Evolutionary conservation across 1,139 yeast genomes (phyloP), one percentile per base, ranked within the genome.

Genomic region (Pichia cactophila): DNA sequence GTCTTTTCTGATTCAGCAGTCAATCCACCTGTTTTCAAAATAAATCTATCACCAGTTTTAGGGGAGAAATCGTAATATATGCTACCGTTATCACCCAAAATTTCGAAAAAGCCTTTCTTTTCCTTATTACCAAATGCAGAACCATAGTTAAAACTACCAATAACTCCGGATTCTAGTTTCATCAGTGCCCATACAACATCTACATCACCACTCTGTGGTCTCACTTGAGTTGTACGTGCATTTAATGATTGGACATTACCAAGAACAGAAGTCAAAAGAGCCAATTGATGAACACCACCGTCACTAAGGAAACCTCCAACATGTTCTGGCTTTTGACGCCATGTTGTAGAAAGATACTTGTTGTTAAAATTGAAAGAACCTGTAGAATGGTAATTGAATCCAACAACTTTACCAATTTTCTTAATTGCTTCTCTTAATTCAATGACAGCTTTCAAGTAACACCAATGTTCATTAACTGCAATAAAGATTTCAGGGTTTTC

Each of bases 261-360:
- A 53, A 89, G 73, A n/a, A 87, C 80, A 54, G 80, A 88, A 10
- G 95, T 87, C 59, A 89, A 75, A 43, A 87, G 70, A 3, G 96
- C 96, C 66, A 89, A 71, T 68, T 89, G 96, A 68, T 89, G 97
- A 14, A 89, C 97, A 64, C 97, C 97, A 60, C 96, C 96, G 63
- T 89, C 97, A 56, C 92, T 82, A 59, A 89, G 73, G 67, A 74
- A 88, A 0, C 97, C 97, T 51, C 97, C 97, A 56, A 88, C 77
- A 63, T 89, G 97, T 65, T 87, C 83, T 37, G 97, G 97, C 51
- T 81, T 75, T 63, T 76, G 77, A 74, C 97, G 82, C 97, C 97
- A 89, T 9, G 85, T 60, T 7, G 92, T 85, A 38, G 73, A 69
- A 55, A 83, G 69, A 65, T 87, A 89, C 64, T 84, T 81, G 68